These are phyloP conservation scores for Sicyos edulis DNA, from an alignment of 306 rosid species.

Conservation along the genomic window DNA sequence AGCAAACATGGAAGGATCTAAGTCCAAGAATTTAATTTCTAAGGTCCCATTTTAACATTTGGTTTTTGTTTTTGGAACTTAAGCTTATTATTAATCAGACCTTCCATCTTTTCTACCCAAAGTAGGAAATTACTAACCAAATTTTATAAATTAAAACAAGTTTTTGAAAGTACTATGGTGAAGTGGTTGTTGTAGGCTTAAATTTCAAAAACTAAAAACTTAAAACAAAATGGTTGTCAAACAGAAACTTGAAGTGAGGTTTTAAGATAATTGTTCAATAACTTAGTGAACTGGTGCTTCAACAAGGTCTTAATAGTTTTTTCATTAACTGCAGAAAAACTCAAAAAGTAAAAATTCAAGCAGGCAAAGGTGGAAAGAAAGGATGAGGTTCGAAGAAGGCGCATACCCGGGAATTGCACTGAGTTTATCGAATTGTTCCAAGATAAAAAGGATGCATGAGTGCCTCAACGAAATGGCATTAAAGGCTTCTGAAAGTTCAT, in stretches of 20 bases:
- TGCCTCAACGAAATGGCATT: slow-evolving; percentile 89
- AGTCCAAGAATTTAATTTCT: neutral
- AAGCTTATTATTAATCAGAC: too few relatives aligned
- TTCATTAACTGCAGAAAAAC: neutral
- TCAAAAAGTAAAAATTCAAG: neutral
- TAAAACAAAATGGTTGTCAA: too few relatives aligned
- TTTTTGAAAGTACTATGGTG: too few relatives aligned
- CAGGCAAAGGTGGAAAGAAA: neutral
- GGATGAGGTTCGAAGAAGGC: slow-evolving; percentile 15
- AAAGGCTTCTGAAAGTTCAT: slow-evolving; percentile 96
- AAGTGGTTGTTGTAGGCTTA: too few relatives aligned
- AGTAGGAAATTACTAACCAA: too few relatives aligned
- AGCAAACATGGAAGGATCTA: neutral
- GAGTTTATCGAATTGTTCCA: slow-evolving; percentile 88
- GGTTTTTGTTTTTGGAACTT: too few relatives aligned
- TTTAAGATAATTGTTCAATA: neutral
- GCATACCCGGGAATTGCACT: slow-evolving; percentile 82
- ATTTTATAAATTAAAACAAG: too few relatives aligned
- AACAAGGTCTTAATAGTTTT: neutral
- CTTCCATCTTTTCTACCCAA: too few relatives aligned
- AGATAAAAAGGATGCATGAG: slow-evolving; percentile 76
- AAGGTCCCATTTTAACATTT: too few relatives aligned
- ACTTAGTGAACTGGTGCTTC: neutral
- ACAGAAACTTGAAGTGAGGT: neutral
- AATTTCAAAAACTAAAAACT: too few relatives aligned